phyloP scores from a whole-genome alignment of 805 yeast genomes.

The Jamesozyma rosinii region DNA sequence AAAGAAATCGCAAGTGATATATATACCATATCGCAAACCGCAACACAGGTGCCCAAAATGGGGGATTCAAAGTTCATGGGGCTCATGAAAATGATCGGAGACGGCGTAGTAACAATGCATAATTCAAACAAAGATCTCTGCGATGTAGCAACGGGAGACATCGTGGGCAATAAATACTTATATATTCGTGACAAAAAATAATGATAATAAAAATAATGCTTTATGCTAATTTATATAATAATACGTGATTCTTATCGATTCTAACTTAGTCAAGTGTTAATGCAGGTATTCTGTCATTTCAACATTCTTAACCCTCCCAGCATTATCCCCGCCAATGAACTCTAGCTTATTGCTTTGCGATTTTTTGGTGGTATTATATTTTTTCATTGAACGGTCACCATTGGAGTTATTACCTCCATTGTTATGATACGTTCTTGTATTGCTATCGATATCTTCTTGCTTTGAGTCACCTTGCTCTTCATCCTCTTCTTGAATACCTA shows the following conservation, averaged over 20 bases:
- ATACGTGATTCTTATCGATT: neutral
- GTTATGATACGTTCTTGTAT: neutral
- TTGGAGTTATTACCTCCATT: neutral
- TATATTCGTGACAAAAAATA: neutral
- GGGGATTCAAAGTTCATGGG: conserved; percentile 22
- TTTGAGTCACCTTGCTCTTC: conserved; percentile 1
- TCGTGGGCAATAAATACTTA: conserved; percentile 21
- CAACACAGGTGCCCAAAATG: conserved; percentile 7
- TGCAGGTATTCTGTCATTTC: conserved; percentile 7
- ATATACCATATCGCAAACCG: conserved; percentile 1
- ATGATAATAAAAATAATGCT: neutral
- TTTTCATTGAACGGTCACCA: conserved; percentile 6
- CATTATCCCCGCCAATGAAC: conserved; percentile 7
- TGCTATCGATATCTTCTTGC: neutral
- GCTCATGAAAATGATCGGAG: conserved; percentile 18
- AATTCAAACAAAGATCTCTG: conserved; percentile 15
- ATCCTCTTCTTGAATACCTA: conserved; percentile 31
- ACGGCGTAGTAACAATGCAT: conserved; percentile 21
- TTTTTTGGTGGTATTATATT: conserved; percentile 10
- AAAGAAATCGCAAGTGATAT: conserved; percentile 5
- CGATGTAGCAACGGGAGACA: conserved; percentile 15
- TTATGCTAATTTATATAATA: neutral
- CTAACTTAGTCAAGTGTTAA: neutral
- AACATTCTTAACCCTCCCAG: conserved; percentile 2
- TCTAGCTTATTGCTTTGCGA: conserved; percentile 5